Conservation (phyloP, 1,139 yeast species). For the Suhomyces terraborum region DNA sequence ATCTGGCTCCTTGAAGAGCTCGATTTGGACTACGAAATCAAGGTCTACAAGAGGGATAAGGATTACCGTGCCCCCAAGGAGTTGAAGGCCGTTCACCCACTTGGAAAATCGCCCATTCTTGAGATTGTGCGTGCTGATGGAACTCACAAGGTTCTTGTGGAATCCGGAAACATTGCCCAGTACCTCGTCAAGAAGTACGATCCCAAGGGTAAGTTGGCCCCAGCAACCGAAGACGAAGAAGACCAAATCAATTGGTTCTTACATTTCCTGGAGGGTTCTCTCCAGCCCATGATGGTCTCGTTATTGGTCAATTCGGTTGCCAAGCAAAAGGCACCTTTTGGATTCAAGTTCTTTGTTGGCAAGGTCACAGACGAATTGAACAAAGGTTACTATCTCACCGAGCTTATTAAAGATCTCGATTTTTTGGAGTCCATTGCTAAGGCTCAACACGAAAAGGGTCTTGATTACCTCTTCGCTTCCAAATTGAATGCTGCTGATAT, state of each 20-base stretch:
- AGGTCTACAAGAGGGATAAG: constrained; percentile 31
- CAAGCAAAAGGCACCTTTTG: constrained; percentile 33
- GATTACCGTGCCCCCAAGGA: constrained; percentile 40
- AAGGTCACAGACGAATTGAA: constrained; percentile 30
- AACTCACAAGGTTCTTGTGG: constrained; percentile 30
- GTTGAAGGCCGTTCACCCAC: constrained; percentile 37
- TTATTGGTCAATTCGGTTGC: constrained; percentile 34
- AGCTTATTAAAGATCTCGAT: constrained; percentile 27
- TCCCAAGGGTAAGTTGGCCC: constrained; percentile 27
- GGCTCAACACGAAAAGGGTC: constrained; percentile 26
- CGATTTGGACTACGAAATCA: constrained; percentile 37
- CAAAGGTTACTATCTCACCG: constrained; percentile 29
- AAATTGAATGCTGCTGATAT: constrained; percentile 44
- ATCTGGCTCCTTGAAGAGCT: constrained; percentile 44
- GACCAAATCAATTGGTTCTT: constrained; percentile 37
- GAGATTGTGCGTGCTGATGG: constrained; percentile 33
- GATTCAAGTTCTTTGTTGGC: constrained; percentile 27
- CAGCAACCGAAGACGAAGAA: constrained; percentile 27
- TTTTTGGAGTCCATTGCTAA: constrained; percentile 36
- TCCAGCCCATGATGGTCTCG: constrained; percentile 38
- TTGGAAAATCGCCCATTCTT: constrained; percentile 45
- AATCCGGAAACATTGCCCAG: constrained; percentile 40
- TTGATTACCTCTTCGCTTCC: constrained; percentile 38
- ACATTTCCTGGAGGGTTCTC: constrained; percentile 44
- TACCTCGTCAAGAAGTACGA: constrained; percentile 38